phyloP scores from a whole-genome alignment of 345 rosid genomes.

The Citrus maxima region DNA sequence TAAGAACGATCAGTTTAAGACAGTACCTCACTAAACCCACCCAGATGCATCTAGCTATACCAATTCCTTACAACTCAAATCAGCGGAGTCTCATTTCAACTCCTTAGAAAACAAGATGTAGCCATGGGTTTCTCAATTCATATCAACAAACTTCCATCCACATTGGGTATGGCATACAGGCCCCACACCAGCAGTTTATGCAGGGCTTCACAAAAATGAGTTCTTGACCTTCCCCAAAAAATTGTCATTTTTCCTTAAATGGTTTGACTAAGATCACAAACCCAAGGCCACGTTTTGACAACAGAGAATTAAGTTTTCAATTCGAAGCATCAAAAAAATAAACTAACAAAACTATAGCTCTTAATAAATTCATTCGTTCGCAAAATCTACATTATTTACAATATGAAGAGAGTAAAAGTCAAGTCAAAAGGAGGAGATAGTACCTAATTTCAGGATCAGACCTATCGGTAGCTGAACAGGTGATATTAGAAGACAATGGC shows the following conservation, averaged over 20 bases:
- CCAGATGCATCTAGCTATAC: not conserved
- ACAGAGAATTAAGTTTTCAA: not conserved
- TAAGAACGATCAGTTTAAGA: not conserved
- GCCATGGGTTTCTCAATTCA: not conserved
- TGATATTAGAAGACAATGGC: constrained; percentile 17
- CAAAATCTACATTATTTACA: not conserved
- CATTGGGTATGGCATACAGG: too few species aligned
- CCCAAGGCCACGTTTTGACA: not conserved
- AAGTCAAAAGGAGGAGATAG: not conserved
- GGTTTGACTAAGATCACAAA: not conserved
- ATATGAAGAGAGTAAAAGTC: not conserved
- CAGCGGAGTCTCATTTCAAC: too few species aligned
- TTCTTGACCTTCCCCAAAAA: not conserved
- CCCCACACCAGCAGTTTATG: not conserved
- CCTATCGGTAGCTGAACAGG: constrained; percentile 56
- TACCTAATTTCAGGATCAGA: constrained; percentile 65
- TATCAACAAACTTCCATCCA: not conserved
- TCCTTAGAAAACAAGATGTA: not conserved
- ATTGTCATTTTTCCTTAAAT: not conserved
- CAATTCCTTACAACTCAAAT: not conserved
- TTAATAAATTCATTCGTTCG: not conserved
- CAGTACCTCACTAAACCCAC: not conserved
- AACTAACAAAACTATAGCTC: not conserved
- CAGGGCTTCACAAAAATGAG: not conserved
- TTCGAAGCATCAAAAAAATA: not conserved